phyloP scores from a whole-genome alignment of 129 eudicot species.

The Flaveria sonorensis region DNA sequence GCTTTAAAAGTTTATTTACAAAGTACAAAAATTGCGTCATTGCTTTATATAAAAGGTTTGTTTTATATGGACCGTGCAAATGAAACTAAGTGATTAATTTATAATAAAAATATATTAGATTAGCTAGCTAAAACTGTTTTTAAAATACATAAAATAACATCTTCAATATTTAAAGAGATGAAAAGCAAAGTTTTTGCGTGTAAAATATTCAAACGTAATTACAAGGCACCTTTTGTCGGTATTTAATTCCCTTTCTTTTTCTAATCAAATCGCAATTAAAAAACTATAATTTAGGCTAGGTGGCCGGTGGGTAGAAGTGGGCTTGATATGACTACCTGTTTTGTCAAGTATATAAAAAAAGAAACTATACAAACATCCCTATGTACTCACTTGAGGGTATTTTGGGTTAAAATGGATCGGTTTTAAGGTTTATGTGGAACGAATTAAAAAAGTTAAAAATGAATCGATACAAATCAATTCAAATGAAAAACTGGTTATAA shows the following conservation, averaged over 20 bases:
- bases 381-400: no score
- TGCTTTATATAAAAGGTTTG: background rate
- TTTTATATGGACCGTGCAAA: background rate
- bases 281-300: background rate
- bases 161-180: background rate
- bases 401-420: no score
- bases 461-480: no score
- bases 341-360: background rate
- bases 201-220: slow-evolving; percentile 5
- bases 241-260: background rate
- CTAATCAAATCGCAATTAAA: background rate
- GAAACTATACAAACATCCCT: no score
- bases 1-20: no score
- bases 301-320: slow-evolving; percentile 5
- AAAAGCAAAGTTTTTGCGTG: background rate
- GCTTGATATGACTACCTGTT: slow-evolving; percentile 1
- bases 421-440: no score
- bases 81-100: background rate
- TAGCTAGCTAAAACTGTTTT: background rate
- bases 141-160: background rate
- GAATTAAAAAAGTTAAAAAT: no score
- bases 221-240: background rate
- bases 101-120: background rate
- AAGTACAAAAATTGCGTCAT: background rate
- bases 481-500: no score